Conservation (phyloP, 306 rosid species). For the Prunus fruticosa region DNA sequence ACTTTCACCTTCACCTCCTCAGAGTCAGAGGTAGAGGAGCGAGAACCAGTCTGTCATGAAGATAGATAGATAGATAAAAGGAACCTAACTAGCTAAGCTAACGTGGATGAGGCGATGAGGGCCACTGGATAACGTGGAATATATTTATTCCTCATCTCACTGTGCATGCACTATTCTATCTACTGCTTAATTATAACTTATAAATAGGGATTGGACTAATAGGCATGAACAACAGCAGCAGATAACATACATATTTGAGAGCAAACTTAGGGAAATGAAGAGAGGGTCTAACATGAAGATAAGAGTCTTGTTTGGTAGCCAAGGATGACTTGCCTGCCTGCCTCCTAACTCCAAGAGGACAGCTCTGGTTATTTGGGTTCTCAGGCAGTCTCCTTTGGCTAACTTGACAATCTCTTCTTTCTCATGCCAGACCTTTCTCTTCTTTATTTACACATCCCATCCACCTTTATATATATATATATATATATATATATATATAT, state of each 20-base stretch:
- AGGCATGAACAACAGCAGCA: neutral
- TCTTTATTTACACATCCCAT: neutral
- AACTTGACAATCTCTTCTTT: conserved; percentile 15
- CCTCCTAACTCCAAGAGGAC: neutral
- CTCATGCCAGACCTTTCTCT: conserved; percentile 22
- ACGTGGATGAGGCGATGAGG: too few species aligned
- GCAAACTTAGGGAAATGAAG: neutral
- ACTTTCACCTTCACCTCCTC: too few species aligned
- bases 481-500: too few species aligned
- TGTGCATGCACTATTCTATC: too few species aligned
- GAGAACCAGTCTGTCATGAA: too few species aligned
- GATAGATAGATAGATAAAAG: too few species aligned
- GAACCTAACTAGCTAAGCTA: too few species aligned
- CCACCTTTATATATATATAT: too few species aligned
- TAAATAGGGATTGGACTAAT: neutral
- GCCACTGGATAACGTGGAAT: too few species aligned
- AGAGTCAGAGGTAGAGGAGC: too few species aligned
- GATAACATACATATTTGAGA: neutral
- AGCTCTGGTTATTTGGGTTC: neutral
- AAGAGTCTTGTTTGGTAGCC: conserved; percentile 30
- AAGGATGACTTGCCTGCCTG: conserved; percentile 33
- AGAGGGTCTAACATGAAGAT: conserved; percentile 24
- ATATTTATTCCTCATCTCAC: neutral
- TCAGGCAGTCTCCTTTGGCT: conserved; percentile 29
- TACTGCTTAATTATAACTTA: neutral